Percentiles rank a stretch among this genome's conserved stretches.
Evolutionary conservation across 345 rosid species (phyloP).

Genomic region (Garcia nutans): DNA sequence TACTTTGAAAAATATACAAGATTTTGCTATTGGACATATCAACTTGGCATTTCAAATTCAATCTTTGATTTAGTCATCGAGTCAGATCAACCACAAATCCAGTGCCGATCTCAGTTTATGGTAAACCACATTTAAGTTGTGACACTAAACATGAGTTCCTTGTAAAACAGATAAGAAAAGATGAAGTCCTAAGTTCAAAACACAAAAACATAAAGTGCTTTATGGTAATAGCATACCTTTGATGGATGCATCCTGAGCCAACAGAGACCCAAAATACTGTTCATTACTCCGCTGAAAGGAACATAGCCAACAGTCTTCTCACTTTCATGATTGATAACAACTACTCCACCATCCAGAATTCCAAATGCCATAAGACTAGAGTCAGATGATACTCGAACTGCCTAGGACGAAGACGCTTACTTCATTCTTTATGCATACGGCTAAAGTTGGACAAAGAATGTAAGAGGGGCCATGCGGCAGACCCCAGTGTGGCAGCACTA

Average conservation of each 20-base stretch:
- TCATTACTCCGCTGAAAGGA: slow-evolving; percentile 35
- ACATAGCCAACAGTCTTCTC: slow-evolving; percentile 41
- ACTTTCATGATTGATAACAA: slow-evolving; percentile 49
- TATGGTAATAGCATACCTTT: slow-evolving; percentile 34
- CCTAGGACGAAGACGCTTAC: slow-evolving; percentile 46
- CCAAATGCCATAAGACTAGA: slow-evolving; percentile 56
- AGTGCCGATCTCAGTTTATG: neutral
- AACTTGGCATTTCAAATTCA: neutral
- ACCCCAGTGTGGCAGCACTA: slow-evolving; percentile 47
- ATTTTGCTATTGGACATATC: neutral
- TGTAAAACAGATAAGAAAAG: neutral
- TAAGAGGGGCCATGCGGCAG: slow-evolving; percentile 44
- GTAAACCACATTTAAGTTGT: neutral
- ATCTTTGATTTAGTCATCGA: neutral
- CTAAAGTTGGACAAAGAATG: slow-evolving; percentile 36
- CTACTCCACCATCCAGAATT: slow-evolving; percentile 54
- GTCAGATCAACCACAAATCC: neutral
- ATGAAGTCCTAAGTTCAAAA: neutral
- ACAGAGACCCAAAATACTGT: slow-evolving; percentile 53
- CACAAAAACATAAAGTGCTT: neutral
- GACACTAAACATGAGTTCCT: neutral
- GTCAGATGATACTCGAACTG: slow-evolving; percentile 56
- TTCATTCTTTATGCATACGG: slow-evolving; percentile 34
- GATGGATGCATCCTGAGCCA: slow-evolving; percentile 57
- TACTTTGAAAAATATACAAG: neutral